Base-by-base conservation (phyloP, 805 yeast species). In the Candida stauntonica region DNA sequence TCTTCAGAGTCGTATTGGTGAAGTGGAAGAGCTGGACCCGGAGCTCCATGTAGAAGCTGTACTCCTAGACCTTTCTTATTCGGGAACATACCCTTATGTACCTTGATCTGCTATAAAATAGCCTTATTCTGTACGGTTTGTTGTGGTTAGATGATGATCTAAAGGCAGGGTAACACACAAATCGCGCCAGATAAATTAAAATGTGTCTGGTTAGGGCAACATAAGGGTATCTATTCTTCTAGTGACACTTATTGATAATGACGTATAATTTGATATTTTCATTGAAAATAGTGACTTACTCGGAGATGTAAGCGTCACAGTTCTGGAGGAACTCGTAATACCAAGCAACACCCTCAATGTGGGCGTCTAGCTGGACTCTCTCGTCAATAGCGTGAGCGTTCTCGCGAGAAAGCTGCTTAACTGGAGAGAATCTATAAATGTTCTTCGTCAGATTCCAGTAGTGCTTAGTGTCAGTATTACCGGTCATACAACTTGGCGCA, bases 381-480 rank as follows among this genome's bases (percentile, higher is more conserved):
- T 82, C 87, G 51, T 81, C 72, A 16, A 78, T 75, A 27, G 79
- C 73, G 57, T 80, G 86, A 28, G 64, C 61, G 36, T 66, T 62
- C 18, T 52, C 51, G 28, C 63, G 63, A n/a, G 48, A 45, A 29
- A 30, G 60, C 54, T 33, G 57, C 58, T 21, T 55, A 45, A 29
- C 59, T 54, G 33, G 69, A 69, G 16, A 67, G 54, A 69, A 77
- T 40, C 89, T 66, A 63, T 67, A 83, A 35, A 83, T 79, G 51
- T 81, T 73, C 29, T 65, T 57, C 3, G 81, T 72, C 49, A 83
- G 61, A 31, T 61, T 55, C 87, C 86, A 80, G 61, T 79, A 83
- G 52, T 72, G 67, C 41, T 67, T 64, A 6, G 88, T 81, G 54
- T 83, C 91, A 2, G 89, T 82, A 58, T 81, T 81, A 16, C 82